Evolutionary conservation across 306 rosid genomes (phyloP).

Genomic region (Vicia villosa): DNA sequence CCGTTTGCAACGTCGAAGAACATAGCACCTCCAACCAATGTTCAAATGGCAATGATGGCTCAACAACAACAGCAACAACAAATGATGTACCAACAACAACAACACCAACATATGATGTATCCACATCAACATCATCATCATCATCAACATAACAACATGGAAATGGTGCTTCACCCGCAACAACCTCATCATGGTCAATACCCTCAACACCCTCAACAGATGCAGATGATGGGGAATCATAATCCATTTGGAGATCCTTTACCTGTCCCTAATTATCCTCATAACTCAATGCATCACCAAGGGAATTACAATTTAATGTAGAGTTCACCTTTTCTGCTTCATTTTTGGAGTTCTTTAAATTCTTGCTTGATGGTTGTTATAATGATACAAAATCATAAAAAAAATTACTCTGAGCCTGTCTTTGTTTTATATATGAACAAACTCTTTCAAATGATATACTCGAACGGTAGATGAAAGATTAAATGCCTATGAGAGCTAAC

Average conservation of each 20-base stretch:
- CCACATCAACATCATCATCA: constrained; percentile 54
- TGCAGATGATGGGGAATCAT: constrained; percentile 42
- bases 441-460: too few relatives aligned
- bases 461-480: too few relatives aligned
- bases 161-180: constrained; percentile 64
- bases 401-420: too few relatives aligned
- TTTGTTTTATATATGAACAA: too few relatives aligned
- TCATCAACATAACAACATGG: constrained; percentile 53
- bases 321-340: constrained; percentile 21
- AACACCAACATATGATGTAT: constrained; percentile 58
- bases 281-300: constrained; percentile 51
- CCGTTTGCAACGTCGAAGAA: constrained; percentile 72
- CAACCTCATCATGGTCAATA: constrained; percentile 25
- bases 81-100: constrained; percentile 58
- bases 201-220: constrained; percentile 54
- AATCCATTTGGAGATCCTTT: constrained; percentile 95
- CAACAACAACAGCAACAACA: constrained; percentile 64
- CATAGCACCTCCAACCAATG: constrained; percentile 78
- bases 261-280: constrained; percentile 43
- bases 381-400: too few relatives aligned
- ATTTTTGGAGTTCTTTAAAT: constrained; percentile 21
- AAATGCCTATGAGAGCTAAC: too few relatives aligned
- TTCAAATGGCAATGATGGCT: constrained; percentile 71
- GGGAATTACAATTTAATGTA: constrained; percentile 71
- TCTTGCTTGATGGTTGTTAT: too few relatives aligned